Base-by-base conservation (phyloP, 228 moss, liverwort and hornwort species). In the Sphagnum magellanicum region DNA sequence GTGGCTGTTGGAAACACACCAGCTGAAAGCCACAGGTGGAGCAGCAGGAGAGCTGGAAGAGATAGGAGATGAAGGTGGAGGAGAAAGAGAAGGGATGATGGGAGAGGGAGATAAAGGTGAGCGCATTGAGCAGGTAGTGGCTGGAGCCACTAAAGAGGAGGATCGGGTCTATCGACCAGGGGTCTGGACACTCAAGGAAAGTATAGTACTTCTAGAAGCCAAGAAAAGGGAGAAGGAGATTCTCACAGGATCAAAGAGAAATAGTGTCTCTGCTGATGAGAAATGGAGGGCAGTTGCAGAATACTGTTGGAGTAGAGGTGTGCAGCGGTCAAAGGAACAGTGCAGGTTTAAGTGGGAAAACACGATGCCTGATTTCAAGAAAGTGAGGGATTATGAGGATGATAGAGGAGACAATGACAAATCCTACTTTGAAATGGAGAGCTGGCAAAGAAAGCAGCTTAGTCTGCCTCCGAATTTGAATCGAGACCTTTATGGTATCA, bases 151-250 rank as follows among this genome's bases (percentile, higher is more conserved):
- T 8, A 74, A 74, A 58, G 16, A 61, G 15, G 74, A 74, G 51
- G 74, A 63, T 52, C 64, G 71, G 63, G 71, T 72, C 5, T 72
- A 72, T 49, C 71, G 71, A 4, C 64, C 63, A 13, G 71, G 71
- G 49, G 71, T 72, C 12, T 72, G 71, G 71, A 63, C 71, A 7
- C 52, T 72, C 63, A 72, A 68, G 53, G 74, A 74, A 58, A 69
- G 60, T 5, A 63, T 74, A 59, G 68, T 74, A 10, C 68, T 74
- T 15, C 60, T 74, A 50, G 74, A 69, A 16, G 74, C 68, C 61
- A 74, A 74, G 52, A 74, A 74, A 58, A 74, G 74, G 74, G 74
- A 74, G 74, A 68, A 69, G 74, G 74, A 72, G 48, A 65, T 72
- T 7, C 53, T 72, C 13, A 16, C 46, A 16, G 71, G 71, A 13